Conservation (phyloP, 805 yeast genomes). For the Naumovozyma dairenensis region DNA sequence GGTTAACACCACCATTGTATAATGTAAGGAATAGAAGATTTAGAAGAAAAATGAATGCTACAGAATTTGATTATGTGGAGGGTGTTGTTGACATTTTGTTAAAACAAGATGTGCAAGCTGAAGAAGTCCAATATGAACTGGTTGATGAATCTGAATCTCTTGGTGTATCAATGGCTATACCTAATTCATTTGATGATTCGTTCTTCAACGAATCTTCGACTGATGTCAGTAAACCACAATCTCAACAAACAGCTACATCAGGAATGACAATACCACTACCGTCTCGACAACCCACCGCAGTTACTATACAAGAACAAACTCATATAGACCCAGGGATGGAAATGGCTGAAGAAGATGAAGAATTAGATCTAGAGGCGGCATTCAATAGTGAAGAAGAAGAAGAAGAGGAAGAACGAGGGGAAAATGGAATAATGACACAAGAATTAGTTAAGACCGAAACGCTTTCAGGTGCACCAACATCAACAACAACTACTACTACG, state of each 20-base stretch:
- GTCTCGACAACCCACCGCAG: background rate
- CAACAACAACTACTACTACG: background rate
- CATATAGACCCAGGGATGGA: background rate
- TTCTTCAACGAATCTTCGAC: constrained; percentile 6
- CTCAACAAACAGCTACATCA: background rate
- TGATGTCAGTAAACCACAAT: constrained; percentile 20
- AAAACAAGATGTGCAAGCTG: constrained; percentile 72
- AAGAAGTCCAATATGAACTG: constrained; percentile 66
- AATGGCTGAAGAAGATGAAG: constrained; percentile 37
- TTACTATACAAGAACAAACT: background rate
- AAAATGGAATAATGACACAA: background rate
- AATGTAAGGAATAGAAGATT: constrained; percentile 62
- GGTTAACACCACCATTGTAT: constrained; percentile 72
- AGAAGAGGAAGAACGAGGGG: constrained; percentile 7
- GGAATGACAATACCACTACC: background rate
- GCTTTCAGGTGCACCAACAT: background rate
- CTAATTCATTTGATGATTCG: background rate
- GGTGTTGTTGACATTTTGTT: constrained; percentile 68
- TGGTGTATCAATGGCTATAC: constrained; percentile 18
- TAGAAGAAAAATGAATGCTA: constrained; percentile 57
- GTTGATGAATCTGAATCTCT: constrained; percentile 42
- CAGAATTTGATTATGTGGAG: constrained; percentile 70
- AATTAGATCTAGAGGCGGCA: constrained; percentile 49
- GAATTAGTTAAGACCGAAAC: background rate
- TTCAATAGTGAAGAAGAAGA: constrained; percentile 34